Base-by-base conservation (phyloP, 768 basidiomycete species). In the Trametes coccinea region DNA sequence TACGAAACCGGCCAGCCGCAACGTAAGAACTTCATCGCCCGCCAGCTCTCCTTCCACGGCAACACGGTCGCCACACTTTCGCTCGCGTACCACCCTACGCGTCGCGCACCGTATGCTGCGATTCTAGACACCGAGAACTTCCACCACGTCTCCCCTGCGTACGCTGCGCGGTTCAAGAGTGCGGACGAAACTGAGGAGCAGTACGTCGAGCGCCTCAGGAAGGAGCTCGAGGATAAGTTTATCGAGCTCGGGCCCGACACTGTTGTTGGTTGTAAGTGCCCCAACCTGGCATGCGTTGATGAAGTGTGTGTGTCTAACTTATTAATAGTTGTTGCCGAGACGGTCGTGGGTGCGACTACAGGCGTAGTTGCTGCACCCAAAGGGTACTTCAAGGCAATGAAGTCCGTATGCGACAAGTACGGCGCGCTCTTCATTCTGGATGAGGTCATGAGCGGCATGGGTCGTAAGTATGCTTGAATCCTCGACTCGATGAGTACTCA, bases 371-470 rank as follows among this genome's bases (percentile, higher is more conserved):
- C 86, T 39, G 85, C 91, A 5, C 92, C 92, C 0, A 88, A 87
- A 65, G 93, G 93, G 2, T 95, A 95, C 72, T 89, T 95, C 69
- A 84, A 84, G 72, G 89, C 89, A 7, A 90, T 93, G 85, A 91
- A 88, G 67, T 85, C 87, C 10, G 88, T 92, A 17, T 92, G 90
- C 66, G 82, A 89, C 41, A 92, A 88, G 73, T 88, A 69, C 67
- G 80, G 66, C 67, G 90, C 84, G 0, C 74, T 96, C 16, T 88
- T 94, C 72, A 92, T 95, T 44, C 80, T 94, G 39, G 94, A 96
- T 68, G 94, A 95, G 75, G 90, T 94, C 48, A 94, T 95, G 93
- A 86, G 87, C 70, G 92, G 92, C 46, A 93, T 94, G 89, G 92
- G 93, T 59, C 85, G 92, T 89, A 70, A 74, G 89, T 79, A 37